A percentile compares a stretch with the other conserved stretches of the same genome.
These are phyloP conservation scores for Cyclospora cayetanensis DNA, from an alignment of 169 alveolate genomes.

Conservation along the genomic window DNA sequence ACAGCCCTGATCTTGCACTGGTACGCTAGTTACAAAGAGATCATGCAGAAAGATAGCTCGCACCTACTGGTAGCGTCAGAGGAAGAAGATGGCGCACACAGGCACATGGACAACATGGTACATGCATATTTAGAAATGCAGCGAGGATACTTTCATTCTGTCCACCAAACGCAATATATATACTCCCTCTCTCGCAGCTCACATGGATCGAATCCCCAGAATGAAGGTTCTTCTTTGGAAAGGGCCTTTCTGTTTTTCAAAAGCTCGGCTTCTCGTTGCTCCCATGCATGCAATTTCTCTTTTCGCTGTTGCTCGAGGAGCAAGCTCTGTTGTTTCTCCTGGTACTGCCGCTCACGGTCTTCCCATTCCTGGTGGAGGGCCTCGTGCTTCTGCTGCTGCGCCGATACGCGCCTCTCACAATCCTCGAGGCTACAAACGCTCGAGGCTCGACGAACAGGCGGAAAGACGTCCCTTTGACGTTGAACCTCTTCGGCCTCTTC, in stretches of 20 bases:
- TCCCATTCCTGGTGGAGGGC: conserved; percentile 52
- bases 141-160: too few species aligned
- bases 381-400: conserved; percentile 53
- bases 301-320: conserved; percentile 44
- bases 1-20: too few species aligned
- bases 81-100: too few species aligned
- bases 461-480: background rate
- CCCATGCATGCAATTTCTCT: conserved; percentile 46
- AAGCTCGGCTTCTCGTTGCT: conserved; percentile 49
- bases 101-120: too few species aligned
- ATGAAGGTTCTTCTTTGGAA: conserved; percentile 56
- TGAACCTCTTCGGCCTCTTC: background rate
- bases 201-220: conserved; percentile 65
- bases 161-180: too few species aligned
- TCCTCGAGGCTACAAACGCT: conserved; percentile 45
- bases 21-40: too few species aligned
- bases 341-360: conserved; percentile 52
- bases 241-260: conserved; percentile 57
- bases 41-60: too few species aligned
- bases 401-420: conserved; percentile 28
- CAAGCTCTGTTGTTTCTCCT: conserved; percentile 45
- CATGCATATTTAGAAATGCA: too few species aligned
- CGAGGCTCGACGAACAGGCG: conserved; percentile 58
- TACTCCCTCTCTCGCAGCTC: too few species aligned
- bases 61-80: too few species aligned